phyloP scores from a whole-genome alignment of 371 early-diverging fungal species.

The Cokeromyces recurvatus region DNA sequence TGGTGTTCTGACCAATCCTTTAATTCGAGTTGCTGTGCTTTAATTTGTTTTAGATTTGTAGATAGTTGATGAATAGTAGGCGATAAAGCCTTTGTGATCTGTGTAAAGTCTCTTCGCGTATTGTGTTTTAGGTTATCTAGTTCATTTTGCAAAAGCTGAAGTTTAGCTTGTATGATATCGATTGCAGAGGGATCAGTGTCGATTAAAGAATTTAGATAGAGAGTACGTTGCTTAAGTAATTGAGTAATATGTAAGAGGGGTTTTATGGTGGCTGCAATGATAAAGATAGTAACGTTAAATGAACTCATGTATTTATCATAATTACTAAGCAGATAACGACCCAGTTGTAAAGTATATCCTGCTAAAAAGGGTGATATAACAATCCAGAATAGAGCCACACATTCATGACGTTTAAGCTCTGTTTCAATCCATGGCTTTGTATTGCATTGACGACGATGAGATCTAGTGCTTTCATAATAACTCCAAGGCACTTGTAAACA shows the following conservation, averaged over 20 bases:
- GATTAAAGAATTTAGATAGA: slow-evolving; percentile 49
- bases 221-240: slow-evolving; percentile 47
- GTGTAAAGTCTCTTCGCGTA: too few relatives aligned
- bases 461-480: slow-evolving; percentile 61
- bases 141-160: slow-evolving; percentile 38
- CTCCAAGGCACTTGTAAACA: slow-evolving; percentile 60
- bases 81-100: too few relatives aligned
- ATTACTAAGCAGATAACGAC: slow-evolving; percentile 49
- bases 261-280: slow-evolving; percentile 55
- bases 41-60: too few relatives aligned
- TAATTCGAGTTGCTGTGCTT: too few relatives aligned
- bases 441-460: too few relatives aligned
- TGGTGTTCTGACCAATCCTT: too few relatives aligned
- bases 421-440: slow-evolving; percentile 37
- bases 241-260: slow-evolving; percentile 48
- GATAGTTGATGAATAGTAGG: not conserved
- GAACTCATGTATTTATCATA: slow-evolving; percentile 55
- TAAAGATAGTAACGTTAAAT: slow-evolving; percentile 56
- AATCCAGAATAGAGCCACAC: slow-evolving; percentile 50
- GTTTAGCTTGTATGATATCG: slow-evolving; percentile 18
- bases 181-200: slow-evolving; percentile 25
- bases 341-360: slow-evolving; percentile 53
- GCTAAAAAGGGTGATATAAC: slow-evolving; percentile 56
- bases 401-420: slow-evolving; percentile 53
- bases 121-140: slow-evolving; percentile 14